Evolutionary conservation across 2,329 filamentous ascomycete species (phyloP), one percentile per base, ranked within the genome.

Genomic region (Colletotrichum filicis): DNA sequence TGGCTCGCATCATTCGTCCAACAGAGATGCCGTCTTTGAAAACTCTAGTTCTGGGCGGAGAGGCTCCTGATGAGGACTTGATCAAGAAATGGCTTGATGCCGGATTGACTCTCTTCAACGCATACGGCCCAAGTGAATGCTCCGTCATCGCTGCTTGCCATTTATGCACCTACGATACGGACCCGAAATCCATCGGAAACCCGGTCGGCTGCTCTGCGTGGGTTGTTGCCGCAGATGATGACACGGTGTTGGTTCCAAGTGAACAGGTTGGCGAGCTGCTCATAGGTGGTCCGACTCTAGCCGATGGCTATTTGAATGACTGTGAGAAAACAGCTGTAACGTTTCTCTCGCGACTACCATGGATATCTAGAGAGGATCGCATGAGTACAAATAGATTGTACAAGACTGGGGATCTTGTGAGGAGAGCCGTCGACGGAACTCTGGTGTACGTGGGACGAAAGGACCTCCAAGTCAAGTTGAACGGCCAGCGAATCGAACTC

Each of bases 281-380:
- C 2, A 73, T 86, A 28, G 82, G 83, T 63, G 85, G 85, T 0
- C 85, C 86, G 3, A 81, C 83, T 5, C 79, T 90, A 16, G 87
- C 84, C 12, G 78, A 83, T 26, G 87, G 86, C 11, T 90, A 90
- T 70, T 79, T 88, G 16, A 83, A 86, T 55, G 83, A 87, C 22
- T 76, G 79, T 0, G 78, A 79, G 19, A 86, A 86, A 74, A 90
- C 88, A 0, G 77, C 79, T 2, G 82, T 82, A 24, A 79, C 81
- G 0, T 90, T 90, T 64, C 81, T 88, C 24, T 77, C 80, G 30
- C 81, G 83, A 35, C 81, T 82, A 0, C 63, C 68, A 0, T 88
- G 85, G 86, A 75, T 24, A 14, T 14, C 5, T 4, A 60, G 69
- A 22, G 77, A 76, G 57, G 5, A 9, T 11, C 62, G 74, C 5